Evolutionary conservation across 1,284 basidiomycete species (phyloP), one percentile per base, ranked within the genome.

Genomic region (Boletus albobrunnescens): DNA sequence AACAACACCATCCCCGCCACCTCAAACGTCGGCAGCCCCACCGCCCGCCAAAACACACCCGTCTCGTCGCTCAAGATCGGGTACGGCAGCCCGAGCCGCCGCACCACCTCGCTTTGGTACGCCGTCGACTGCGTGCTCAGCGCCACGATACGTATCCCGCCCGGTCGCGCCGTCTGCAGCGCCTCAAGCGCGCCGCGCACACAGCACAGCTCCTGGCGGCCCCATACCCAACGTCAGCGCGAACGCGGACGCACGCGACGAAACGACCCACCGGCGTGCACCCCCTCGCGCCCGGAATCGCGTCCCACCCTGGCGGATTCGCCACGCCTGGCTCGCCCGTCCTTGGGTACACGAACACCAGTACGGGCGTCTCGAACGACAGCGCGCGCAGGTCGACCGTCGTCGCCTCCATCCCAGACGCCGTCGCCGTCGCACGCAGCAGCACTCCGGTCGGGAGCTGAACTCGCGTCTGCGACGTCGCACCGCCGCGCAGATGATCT

Each of bases 251-350:
- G n/a, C n/a, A n/a, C n/a, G n/a, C n/a, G n/a, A n/a, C n/a, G n/a
- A n/a, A n/a, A n/a, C n/a, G n/a, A n/a, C n/a, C n/a, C 30, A 52
- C 57, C 36, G 60, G 60, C n/a, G 60, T 61, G 36, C 58, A 60
- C 8, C 56, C 56, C 33, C 56, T 56, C 42, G 56, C 58, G 2
- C 56, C 56, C 1, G 50, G 60, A 17, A 63, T 63, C 17, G 50
- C 58, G 41, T 59, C 60, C 58, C 59, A 63, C 8, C 57, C 51
- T 0, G 43, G 31, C 6, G 43, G 32, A 44, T 51, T 61, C 1
- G 46, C 24, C 4, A 59, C 38, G 1, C 56, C 49, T 1, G 51
- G 56, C 17, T 13, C 33, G 4, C 56, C 58, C 16, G 51, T 55
- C 31, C 54, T 44, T 13, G 55, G 55, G 28, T 58, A 61, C 13